Conservation (phyloP, 441 rosid species). For the Raphanus hybrid region DNA sequence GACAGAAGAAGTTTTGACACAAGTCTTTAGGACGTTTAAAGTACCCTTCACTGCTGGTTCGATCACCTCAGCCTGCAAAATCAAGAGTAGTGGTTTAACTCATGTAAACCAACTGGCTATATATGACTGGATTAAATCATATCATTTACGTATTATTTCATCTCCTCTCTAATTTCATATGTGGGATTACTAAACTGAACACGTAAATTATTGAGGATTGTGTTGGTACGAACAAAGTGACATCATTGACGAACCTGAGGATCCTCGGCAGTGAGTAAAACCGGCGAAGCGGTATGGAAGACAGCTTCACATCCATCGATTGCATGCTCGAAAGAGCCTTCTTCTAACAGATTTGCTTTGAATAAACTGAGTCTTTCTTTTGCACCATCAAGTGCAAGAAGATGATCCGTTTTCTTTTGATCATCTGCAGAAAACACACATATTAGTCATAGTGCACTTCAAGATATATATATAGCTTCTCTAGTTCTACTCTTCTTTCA, state of each 20-base stretch:
- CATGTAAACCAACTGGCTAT: not conserved
- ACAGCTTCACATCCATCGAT: conserved; percentile 51
- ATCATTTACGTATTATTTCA: not conserved
- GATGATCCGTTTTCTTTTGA: conserved; percentile 43
- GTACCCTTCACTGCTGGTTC: conserved; percentile 69
- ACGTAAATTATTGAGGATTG: not conserved
- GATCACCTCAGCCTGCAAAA: conserved; percentile 47
- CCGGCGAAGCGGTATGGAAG: conserved; percentile 57
- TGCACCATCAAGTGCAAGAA: conserved; percentile 51
- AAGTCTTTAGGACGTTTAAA: conserved; percentile 54
- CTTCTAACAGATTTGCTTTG: conserved; percentile 50
- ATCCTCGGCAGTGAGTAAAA: conserved; percentile 31
- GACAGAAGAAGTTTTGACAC: conserved; percentile 49
- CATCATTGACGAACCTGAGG: conserved; percentile 11
- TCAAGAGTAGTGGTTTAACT: not conserved
- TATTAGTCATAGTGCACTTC: not conserved
- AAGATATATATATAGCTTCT: not conserved
- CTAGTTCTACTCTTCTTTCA: not conserved
- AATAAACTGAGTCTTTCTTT: conserved; percentile 45
- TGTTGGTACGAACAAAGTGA: not conserved
- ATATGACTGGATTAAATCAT: not conserved
- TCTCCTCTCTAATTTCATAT: not conserved
- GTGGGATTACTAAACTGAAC: not conserved
- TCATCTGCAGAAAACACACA: conserved; percentile 1
- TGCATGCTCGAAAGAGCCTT: conserved; percentile 47